Evolutionary conservation across 257 asterid species (phyloP).

Genomic region (Anisodus tanguticus): DNA sequence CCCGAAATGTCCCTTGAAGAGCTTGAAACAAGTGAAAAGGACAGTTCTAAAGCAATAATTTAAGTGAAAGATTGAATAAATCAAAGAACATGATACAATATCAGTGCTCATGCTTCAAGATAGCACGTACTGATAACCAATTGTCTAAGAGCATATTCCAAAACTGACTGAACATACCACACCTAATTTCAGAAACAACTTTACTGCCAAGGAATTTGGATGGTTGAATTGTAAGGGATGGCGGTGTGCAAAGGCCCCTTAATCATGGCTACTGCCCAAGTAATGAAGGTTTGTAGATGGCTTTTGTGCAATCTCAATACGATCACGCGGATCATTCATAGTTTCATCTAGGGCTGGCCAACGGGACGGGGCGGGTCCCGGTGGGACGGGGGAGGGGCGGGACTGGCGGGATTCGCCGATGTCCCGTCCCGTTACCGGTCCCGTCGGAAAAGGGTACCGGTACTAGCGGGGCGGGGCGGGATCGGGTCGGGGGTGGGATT

Average conservation of each 20-base stretch:
- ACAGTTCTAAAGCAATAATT: not conserved
- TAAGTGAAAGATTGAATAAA: slow-evolving; percentile 23
- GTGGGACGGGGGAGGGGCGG: too few species aligned
- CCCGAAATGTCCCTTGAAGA: not conserved
- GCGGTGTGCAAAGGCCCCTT: slow-evolving; percentile 34
- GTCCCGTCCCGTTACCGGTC: too few species aligned
- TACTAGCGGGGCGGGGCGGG: too few species aligned
- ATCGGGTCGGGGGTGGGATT: too few species aligned
- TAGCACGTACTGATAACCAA: not conserved
- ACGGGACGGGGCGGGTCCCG: too few species aligned
- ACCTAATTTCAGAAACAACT: slow-evolving; percentile 2
- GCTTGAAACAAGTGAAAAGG: not conserved
- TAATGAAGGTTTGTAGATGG: slow-evolving; percentile 83
- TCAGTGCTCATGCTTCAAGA: not conserved
- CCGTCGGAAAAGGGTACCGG: too few species aligned
- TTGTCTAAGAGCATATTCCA: not conserved
- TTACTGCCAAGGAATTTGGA: not conserved
- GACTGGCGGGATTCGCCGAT: too few species aligned
- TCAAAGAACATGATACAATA: not conserved
- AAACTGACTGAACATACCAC: slow-evolving; percentile 18
- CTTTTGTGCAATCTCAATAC: slow-evolving; percentile 85
- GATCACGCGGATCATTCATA: slow-evolving; percentile 85
- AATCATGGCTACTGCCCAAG: slow-evolving; percentile 50
- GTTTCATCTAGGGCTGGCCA: slow-evolving; percentile 50
- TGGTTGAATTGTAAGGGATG: not conserved